Base-by-base conservation (phyloP, 2,329 filamentous ascomycete genomes). In the Orbilia blumenaviensis region DNA sequence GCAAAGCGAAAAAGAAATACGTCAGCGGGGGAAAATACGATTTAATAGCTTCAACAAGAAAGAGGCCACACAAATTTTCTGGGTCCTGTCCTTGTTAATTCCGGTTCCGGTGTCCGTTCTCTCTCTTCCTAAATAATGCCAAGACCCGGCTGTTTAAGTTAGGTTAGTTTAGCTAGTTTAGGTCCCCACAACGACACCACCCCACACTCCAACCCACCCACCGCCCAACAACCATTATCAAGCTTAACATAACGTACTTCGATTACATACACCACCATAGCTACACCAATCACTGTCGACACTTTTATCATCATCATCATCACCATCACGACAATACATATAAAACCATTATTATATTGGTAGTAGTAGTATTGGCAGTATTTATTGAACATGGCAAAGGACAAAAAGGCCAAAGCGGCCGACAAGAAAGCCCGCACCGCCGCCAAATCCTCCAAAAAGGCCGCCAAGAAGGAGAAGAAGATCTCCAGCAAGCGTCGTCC, bases 401-500 rank as follows among this genome's bases (percentile, higher is more conserved):
- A 80, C 66, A 80, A 82, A 61, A 83, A 82, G 73, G 76, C 82
- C 2, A 85, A 84, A 48, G 87, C 86, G 38, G 82, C 83, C 4
- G 86, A 90, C 64, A 90, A 89, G 80, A 79, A 79, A 58, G 66
- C 78, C 10, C 78, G 79, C 9, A 71, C 84, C n/a, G 81, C 80
- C 23, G 80, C 83, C 54, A 83, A 84, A 74, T 76, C 80, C 12
- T 83, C 83, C 41, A 82, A 83, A 76, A 84, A 84, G 78, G 64
- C 79, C 1, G 78, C 83, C 41, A 83, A 92, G 83, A 97, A 97
- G 82, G 90, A 91, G 27, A 93, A 95, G 81, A 96, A 96, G 83
- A 96, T 93, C 83, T 86, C 88, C 80, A 93, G 93, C 80, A 93
- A 94, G 80, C 85, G 82, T 61, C 92, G 91, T 83, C 85, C 86